Conservation (phyloP, 805 yeast species). For the Yamadazyma sp. region DNA sequence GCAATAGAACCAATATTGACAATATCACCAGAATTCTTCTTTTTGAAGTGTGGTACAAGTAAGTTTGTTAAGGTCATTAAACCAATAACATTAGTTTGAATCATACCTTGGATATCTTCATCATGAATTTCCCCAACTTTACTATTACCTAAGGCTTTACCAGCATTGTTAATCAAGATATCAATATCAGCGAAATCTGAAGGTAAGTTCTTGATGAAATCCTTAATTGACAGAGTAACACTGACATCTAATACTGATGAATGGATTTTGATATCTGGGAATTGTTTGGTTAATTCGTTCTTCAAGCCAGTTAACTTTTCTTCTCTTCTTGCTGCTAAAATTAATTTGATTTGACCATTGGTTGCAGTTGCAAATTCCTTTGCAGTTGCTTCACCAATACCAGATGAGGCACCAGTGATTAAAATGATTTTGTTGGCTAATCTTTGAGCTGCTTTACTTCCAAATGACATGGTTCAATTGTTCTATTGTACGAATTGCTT, state of each 20-base stretch:
- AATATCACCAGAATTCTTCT: constrained; percentile 33
- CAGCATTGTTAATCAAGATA: constrained; percentile 38
- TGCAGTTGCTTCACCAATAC: constrained; percentile 44
- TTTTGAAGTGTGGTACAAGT: constrained; percentile 34
- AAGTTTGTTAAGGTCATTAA: constrained; percentile 36
- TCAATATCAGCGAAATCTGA: constrained; percentile 34
- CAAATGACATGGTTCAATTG: constrained; percentile 34
- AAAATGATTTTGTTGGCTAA: constrained; percentile 35
- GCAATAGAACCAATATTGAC: constrained; percentile 39
- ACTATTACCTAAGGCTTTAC: constrained; percentile 35
- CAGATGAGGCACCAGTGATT: constrained; percentile 41
- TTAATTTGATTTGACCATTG: constrained; percentile 33
- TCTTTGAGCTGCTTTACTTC: constrained; percentile 36
- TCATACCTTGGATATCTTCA: constrained; percentile 34
- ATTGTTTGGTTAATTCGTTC: constrained; percentile 20
- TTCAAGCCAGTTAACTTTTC: constrained; percentile 25
- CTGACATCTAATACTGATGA: constrained; percentile 32
- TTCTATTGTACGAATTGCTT: no score
- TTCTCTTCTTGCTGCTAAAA: constrained; percentile 38
- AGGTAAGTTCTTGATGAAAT: constrained; percentile 29
- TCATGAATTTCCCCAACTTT: constrained; percentile 28
- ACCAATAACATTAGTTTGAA: constrained; percentile 37
- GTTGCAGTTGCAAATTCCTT: constrained; percentile 38
- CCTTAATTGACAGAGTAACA: constrained; percentile 21
- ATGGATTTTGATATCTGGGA: constrained; percentile 26